Evolutionary conservation across 495 filamentous ascomycete genomes (phyloP).

Genomic region (Lepidopterella palustris): DNA sequence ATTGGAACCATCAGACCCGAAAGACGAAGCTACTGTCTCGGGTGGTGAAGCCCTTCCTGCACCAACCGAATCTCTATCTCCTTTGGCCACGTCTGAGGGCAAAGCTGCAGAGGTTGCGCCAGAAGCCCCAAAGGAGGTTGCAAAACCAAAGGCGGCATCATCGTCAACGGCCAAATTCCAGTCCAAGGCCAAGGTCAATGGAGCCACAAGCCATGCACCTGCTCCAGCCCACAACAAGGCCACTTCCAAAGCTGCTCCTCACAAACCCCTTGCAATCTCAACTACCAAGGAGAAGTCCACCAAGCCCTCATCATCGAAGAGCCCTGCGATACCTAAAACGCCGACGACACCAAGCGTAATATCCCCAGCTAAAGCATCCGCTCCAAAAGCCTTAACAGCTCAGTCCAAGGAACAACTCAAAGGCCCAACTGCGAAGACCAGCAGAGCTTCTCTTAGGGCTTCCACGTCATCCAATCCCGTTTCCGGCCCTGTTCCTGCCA

Average conservation of each 20-base stretch:
- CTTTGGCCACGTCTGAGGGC: background rate
- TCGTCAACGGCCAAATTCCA: background rate
- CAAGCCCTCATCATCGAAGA: conserved; percentile 14
- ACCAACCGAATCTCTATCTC: background rate
- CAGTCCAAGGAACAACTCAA: conserved; percentile 7
- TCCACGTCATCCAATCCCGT: too few relatives aligned
- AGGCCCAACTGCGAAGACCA: conserved; percentile 16
- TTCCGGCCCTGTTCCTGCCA: conserved; percentile 3
- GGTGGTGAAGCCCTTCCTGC: conserved; percentile 34
- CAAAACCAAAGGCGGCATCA: background rate
- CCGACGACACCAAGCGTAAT: conserved; percentile 19
- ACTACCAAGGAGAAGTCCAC: conserved; percentile 40
- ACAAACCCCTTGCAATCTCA: conserved; percentile 36
- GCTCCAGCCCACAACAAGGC: conserved; percentile 14
- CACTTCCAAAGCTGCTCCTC: conserved; percentile 51
- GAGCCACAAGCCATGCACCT: background rate
- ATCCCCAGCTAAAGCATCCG: conserved; percentile 7
- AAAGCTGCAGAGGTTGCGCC: conserved; percentile 36
- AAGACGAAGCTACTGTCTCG: conserved; percentile 34
- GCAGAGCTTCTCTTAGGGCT: conserved; percentile 12
- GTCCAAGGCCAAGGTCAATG: conserved; percentile 8
- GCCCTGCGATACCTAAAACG: conserved; percentile 23
- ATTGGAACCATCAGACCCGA: conserved; percentile 36
- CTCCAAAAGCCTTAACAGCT: background rate
- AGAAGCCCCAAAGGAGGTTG: background rate